A percentile compares a stretch with the other conserved stretches of the same genome.
phyloP scores from a whole-genome alignment of 2,329 filamentous ascomycete species.

The Calonectria multiphialidica region DNA sequence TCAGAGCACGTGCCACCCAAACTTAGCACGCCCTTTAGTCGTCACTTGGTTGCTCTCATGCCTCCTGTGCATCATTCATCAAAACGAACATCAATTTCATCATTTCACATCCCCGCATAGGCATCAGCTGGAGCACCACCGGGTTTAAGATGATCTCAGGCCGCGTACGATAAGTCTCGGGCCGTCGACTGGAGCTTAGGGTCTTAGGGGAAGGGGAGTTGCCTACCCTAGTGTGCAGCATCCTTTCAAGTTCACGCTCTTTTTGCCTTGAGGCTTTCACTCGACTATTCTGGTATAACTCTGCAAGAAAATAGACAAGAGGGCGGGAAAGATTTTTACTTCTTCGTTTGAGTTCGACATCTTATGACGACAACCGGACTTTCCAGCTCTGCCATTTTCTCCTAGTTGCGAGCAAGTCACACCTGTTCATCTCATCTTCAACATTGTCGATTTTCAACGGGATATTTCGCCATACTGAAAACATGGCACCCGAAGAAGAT shows the following conservation, averaged over 20 bases:
- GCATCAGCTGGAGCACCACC: background rate
- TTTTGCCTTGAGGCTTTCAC: background rate
- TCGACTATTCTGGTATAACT: background rate
- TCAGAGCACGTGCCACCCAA: slow-evolving; percentile 29
- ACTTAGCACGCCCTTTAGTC: slow-evolving; percentile 7
- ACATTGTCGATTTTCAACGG: background rate
- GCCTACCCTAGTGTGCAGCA: background rate
- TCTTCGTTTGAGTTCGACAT: background rate
- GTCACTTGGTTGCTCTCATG: background rate
- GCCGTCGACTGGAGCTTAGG: background rate
- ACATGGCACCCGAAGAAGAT: slow-evolving; percentile 45
- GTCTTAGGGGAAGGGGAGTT: background rate
- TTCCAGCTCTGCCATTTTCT: background rate
- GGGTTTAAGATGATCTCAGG: background rate
- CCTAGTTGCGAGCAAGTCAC: background rate
- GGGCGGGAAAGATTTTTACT: background rate
- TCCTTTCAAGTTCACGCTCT: slow-evolving; percentile 1
- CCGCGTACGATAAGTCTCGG: background rate
- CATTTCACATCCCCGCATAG: slow-evolving; percentile 4
- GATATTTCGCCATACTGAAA: background rate
- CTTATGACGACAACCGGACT: background rate
- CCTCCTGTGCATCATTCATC: slow-evolving; percentile 28
- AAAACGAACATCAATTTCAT: background rate
- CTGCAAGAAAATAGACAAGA: background rate
- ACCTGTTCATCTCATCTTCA: background rate